phyloP scores from a whole-genome alignment of 495 filamentous ascomycete species.

The Viridothelium virens region DNA sequence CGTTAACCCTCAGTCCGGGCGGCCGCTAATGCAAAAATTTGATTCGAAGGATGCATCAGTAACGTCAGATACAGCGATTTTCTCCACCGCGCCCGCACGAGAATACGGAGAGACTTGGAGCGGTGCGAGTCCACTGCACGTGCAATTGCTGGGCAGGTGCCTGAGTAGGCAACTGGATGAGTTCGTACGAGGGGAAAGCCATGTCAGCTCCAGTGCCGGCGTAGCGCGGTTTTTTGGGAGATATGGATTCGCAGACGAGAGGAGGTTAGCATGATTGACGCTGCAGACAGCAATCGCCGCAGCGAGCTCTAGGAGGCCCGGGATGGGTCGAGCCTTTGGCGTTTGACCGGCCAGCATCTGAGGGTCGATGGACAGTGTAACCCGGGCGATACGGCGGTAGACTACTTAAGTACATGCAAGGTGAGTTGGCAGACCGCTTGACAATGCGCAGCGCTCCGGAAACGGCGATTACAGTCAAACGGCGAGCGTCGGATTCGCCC shows the following conservation, averaged over 20 bases:
- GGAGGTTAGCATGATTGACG: constrained; percentile 13
- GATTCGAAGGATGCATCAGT: constrained; percentile 12
- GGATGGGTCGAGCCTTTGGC: constrained; percentile 3
- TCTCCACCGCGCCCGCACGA: constrained; percentile 1
- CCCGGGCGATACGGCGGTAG: constrained; percentile 12
- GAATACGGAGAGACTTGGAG: background rate
- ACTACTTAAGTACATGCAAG: constrained; percentile 15
- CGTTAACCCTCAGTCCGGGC: constrained; percentile 22
- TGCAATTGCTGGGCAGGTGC: constrained; percentile 7
- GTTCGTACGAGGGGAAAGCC: background rate
- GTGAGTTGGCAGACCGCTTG: constrained; percentile 17
- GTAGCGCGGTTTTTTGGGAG: constrained; percentile 14
- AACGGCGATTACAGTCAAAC: constrained; percentile 6
- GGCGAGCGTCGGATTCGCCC: constrained; percentile 6
- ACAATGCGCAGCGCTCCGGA: constrained; percentile 11
- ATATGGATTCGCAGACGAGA: background rate
- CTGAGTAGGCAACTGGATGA: background rate
- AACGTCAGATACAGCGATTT: constrained; percentile 10
- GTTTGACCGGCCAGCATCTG: constrained; percentile 3
- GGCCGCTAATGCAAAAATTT: constrained; percentile 48
- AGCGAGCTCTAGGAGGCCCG: background rate
- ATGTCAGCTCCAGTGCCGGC: background rate
- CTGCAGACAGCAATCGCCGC: constrained; percentile 10
- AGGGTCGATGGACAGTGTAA: constrained; percentile 10
- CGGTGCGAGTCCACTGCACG: background rate